Conservation (phyloP, 1,284 basidiomycete species). For the Phellinidium pouzarii region DNA sequence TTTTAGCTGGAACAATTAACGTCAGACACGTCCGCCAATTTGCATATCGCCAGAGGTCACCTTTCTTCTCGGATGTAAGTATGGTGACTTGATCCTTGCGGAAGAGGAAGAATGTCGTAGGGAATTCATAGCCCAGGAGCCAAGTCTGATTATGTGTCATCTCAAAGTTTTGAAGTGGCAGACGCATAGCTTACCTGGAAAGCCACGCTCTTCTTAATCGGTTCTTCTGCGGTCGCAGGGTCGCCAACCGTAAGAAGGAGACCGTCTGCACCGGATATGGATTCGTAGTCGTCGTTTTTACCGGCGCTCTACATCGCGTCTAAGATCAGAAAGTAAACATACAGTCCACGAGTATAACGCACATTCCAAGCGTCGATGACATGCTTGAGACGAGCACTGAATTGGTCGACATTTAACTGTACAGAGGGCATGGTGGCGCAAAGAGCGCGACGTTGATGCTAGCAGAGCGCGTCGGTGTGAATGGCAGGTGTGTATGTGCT, state of each 20-base stretch:
- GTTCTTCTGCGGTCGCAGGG: conserved; percentile 75
- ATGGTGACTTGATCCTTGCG: conserved; percentile 72
- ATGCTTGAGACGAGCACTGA: conserved; percentile 59
- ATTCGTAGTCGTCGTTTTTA: conserved; percentile 64
- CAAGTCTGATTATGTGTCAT: conserved; percentile 54
- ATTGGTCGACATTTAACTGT: conserved; percentile 44
- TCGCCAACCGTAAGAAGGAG: conserved; percentile 80
- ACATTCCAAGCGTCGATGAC: conserved; percentile 75
- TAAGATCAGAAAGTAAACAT: conserved; percentile 11
- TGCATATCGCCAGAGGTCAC: conserved; percentile 35
- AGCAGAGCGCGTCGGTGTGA: neutral
- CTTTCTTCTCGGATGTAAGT: conserved; percentile 86
- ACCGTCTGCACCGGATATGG: conserved; percentile 61
- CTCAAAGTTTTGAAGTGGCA: conserved; percentile 15
- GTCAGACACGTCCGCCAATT: conserved; percentile 19
- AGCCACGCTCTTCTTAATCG: conserved; percentile 82
- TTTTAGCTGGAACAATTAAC: conserved; percentile 49
- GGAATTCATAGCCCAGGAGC: conserved; percentile 95
- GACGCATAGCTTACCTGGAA: conserved; percentile 61
- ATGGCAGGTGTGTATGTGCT: neutral
- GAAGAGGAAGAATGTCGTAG: conserved; percentile 85
- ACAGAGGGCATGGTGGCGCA: conserved; percentile 26
- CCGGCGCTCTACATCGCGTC: conserved; percentile 40
- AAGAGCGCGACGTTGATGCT: neutral
- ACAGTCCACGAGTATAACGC: conserved; percentile 27